Percentiles rank a stretch among this genome's conserved stretches.
Conservation (phyloP, 2,329 filamentous ascomycete genomes). For the Colletotrichum liriopes region DNA sequence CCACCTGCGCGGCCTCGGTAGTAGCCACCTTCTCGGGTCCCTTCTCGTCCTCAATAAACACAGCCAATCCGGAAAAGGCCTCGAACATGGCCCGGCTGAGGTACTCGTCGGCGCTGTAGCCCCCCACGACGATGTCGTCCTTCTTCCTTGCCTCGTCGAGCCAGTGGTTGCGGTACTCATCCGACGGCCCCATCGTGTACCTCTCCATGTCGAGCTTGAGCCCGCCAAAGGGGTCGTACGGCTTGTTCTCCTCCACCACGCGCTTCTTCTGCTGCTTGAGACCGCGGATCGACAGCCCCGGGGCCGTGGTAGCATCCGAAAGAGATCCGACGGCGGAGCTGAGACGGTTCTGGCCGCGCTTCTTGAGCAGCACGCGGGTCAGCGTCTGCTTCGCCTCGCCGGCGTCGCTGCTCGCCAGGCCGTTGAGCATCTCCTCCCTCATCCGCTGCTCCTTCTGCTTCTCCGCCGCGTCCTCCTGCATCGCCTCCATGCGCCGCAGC, state of each 20-base stretch:
- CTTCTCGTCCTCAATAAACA: constrained; percentile 88
- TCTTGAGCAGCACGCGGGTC: constrained; percentile 79
- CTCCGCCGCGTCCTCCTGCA: constrained; percentile 80
- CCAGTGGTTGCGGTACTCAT: constrained; percentile 82
- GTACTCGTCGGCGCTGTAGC: constrained; percentile 88
- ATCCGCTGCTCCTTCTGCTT: constrained; percentile 74
- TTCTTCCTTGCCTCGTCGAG: constrained; percentile 78
- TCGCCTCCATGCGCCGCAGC: constrained; percentile 74
- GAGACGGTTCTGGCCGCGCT: constrained; percentile 71
- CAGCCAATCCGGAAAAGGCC: constrained; percentile 89
- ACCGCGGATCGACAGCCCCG: constrained; percentile 80
- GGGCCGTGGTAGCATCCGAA: constrained; percentile 51
- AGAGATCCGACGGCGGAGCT: constrained; percentile 51
- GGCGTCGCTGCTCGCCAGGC: constrained; percentile 73
- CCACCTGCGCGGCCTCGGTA: constrained; percentile 55
- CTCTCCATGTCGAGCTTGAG: constrained; percentile 78
- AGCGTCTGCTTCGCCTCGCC: constrained; percentile 73
- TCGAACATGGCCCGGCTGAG: constrained; percentile 86
- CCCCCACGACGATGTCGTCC: constrained; percentile 79
- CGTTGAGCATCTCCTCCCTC: constrained; percentile 79
- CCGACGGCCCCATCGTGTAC: constrained; percentile 72
- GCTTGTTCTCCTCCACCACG: constrained; percentile 74
- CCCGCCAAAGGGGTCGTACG: constrained; percentile 92
- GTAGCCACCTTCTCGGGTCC: constrained; percentile 54
- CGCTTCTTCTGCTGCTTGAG: constrained; percentile 74